Evolutionary conservation across 805 yeast genomes (phyloP).

Genomic region (Maudiozyma serrabonitensis): DNA sequence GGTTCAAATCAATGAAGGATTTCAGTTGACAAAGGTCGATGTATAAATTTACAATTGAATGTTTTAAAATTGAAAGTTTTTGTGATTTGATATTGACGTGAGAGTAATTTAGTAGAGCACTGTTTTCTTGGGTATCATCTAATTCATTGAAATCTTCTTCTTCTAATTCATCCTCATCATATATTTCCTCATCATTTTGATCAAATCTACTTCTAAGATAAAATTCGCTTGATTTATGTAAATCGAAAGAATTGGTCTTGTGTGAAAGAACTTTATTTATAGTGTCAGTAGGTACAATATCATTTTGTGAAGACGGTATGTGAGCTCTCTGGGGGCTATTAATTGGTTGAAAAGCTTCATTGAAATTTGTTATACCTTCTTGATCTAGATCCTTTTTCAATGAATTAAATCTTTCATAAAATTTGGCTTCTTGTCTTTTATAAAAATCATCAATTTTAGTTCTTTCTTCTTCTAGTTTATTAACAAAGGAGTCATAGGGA

Average conservation of each 20-base stretch:
- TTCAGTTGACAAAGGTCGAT: constrained; percentile 73
- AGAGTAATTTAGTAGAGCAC: constrained; percentile 42
- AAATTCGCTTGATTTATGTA: not conserved
- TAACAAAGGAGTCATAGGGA: constrained; percentile 37
- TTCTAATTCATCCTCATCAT: constrained; percentile 28
- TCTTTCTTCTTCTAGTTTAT: constrained; percentile 39
- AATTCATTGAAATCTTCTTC: constrained; percentile 29
- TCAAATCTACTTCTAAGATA: constrained; percentile 2
- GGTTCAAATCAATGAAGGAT: constrained; percentile 75
- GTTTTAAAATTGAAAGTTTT: constrained; percentile 54
- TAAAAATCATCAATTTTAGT: constrained; percentile 45
- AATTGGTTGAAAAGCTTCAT: not conserved
- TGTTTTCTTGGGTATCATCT: constrained; percentile 32
- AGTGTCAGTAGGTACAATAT: not conserved
- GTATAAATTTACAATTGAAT: constrained; percentile 51
- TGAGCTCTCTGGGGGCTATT: not conserved
- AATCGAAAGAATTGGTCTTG: constrained; percentile 1
- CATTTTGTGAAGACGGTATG: not conserved
- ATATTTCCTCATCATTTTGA: constrained; percentile 3
- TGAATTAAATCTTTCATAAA: constrained; percentile 37
- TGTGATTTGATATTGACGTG: constrained; percentile 44
- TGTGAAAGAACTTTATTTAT: not conserved
- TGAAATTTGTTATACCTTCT: constrained; percentile 17
- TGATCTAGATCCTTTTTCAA: constrained; percentile 40
- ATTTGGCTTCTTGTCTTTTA: constrained; percentile 36